Evolutionary conservation across 257 asterid species (phyloP), one percentile per base, ranked within the genome.

Genomic region (Gentiana macrophylla): DNA sequence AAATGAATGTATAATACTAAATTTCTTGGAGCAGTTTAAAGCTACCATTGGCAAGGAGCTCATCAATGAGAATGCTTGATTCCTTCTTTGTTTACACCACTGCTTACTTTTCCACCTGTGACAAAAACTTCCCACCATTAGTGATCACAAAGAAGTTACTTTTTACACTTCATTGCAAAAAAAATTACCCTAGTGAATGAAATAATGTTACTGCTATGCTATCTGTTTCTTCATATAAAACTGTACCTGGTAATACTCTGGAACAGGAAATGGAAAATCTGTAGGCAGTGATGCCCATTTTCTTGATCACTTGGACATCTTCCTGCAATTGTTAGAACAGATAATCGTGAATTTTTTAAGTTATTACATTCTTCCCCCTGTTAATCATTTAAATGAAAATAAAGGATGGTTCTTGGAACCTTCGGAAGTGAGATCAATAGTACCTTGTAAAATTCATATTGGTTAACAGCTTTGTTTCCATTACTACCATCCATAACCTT

Each of bases 181-280:
- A 24, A 24, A 24, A 24, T 24, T 24, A 24, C 24, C 24, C 24
- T 24, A 24, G 24, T 24, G 24, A 24, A 24, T 24, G 24, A 24
- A 24, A 24, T 24, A 24, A 24, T 24, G 24, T 24, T 24, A 24
- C 24, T 24, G 24, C 24, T 24, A 24, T 0, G 9, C 9, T 41
- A 5, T 41, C 9, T 41, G 6, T 41, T 41, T 2, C 9, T 52
- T 3, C 35, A 52, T 52, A 37, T 8, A 8, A 32, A 3, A 8
- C 34, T 15, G 10, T 52, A 52, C 56, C 11, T 8, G 56, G 56
- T 32, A 52, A n/a, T 12, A 52, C 34, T 52, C 56, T 52, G 8
- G 56, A 52, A 37, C 56, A 52, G n/a, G 56, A 52, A 52, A 52
- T 52, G 41, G 56, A 52, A 37, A 52, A 52, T 52, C 56, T 52